phyloP scores from a whole-genome alignment of 2,329 filamentous ascomycete species.

The Teratosphaeria nubilosa region DNA sequence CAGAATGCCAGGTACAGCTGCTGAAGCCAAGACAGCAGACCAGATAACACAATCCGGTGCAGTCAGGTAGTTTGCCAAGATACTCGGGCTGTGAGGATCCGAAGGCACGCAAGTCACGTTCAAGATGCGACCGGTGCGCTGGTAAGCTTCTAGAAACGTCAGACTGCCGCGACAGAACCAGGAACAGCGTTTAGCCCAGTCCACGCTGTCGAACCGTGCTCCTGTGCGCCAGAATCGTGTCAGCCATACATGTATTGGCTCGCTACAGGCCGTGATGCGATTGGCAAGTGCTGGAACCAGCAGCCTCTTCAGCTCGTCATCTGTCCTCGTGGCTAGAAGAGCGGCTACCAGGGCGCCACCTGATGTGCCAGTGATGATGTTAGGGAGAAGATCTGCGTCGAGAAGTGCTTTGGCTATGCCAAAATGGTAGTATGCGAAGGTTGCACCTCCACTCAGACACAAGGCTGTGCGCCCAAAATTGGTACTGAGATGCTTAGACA shows the following conservation, averaged over 20 bases:
- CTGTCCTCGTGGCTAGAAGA: slow-evolving; percentile 76
- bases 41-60: slow-evolving; percentile 96
- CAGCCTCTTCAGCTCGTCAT: slow-evolving; percentile 77
- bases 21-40: slow-evolving; percentile 90
- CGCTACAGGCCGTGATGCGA: slow-evolving; percentile 75
- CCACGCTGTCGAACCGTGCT: slow-evolving; percentile 83
- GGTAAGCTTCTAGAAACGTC: slow-evolving; percentile 91
- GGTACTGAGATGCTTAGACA: slow-evolving; percentile 81
- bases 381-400: slow-evolving; percentile 74
- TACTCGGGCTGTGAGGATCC: slow-evolving; percentile 84
- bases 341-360: slow-evolving; percentile 85
- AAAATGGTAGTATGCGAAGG: slow-evolving; percentile 94
- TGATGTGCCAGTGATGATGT: slow-evolving; percentile 93
- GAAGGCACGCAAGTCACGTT: slow-evolving; percentile 95
- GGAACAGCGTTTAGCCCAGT: slow-evolving; percentile 74
- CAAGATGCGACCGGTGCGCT: slow-evolving; percentile 83
- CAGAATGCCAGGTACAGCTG: slow-evolving; percentile 88
- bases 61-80: slow-evolving; percentile 90
- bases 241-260: slow-evolving; percentile 65
- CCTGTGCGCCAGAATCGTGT: slow-evolving; percentile 85
- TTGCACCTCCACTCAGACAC: slow-evolving; percentile 85
- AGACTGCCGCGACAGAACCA: slow-evolving; percentile 90
- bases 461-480: slow-evolving; percentile 90
- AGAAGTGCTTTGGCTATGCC: slow-evolving; percentile 83
- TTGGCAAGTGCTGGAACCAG: slow-evolving; percentile 78